These are phyloP conservation scores for Eimeria praecox DNA, from an alignment of 169 alveolate species.

Conservation along the genomic window DNA sequence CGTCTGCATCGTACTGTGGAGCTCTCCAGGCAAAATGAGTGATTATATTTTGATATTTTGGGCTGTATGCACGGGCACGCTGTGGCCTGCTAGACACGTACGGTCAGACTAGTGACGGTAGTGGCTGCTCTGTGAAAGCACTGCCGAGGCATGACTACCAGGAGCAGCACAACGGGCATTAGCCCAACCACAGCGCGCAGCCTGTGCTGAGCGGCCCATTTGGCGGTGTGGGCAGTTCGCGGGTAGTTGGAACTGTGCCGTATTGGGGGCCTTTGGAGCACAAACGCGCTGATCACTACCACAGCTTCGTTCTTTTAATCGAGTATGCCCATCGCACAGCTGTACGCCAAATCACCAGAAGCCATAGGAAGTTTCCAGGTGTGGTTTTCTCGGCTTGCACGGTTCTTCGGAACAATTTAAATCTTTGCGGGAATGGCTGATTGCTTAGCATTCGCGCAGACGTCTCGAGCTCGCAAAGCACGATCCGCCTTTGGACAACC, in stretches of 20 bases:
- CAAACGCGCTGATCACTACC: too few relatives aligned
- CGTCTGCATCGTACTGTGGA: background rate
- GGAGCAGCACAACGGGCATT: background rate
- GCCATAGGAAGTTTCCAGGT: too few relatives aligned
- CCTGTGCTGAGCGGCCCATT: background rate
- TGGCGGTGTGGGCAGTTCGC: background rate
- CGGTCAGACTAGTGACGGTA: background rate
- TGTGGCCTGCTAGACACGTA: background rate
- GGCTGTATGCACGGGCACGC: background rate
- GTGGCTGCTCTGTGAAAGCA: background rate
- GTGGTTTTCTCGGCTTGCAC: too few relatives aligned
- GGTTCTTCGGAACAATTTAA: too few relatives aligned
- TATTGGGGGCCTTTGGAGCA: too few relatives aligned
- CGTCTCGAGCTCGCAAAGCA: too few relatives aligned
- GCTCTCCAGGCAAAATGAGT: background rate
- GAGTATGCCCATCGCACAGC: too few relatives aligned
- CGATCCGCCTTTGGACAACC: too few relatives aligned
- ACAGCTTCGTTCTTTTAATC: too few relatives aligned
- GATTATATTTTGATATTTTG: background rate
- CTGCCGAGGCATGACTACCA: background rate
- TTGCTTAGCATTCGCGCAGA: too few relatives aligned
- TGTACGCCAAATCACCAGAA: too few relatives aligned
- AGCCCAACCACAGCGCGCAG: background rate
- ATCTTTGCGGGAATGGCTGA: too few relatives aligned
- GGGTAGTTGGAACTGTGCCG: background rate